Conservation (phyloP, 2,329 filamentous ascomycete genomes). For the Colletotrichum sp. region DNA sequence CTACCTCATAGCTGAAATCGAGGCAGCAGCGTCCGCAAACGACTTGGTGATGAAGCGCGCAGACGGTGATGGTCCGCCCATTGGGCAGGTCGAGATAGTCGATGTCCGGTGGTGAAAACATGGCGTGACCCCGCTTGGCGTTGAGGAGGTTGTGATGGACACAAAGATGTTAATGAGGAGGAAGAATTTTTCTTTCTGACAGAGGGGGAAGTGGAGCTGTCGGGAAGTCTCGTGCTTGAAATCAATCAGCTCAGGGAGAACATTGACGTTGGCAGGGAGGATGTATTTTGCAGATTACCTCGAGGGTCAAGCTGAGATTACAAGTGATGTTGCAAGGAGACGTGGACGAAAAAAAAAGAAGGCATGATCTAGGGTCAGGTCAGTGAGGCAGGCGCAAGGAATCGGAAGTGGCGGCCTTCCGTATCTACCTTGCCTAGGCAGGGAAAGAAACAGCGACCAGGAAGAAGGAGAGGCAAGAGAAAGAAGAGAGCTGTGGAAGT, state of each 20-base stretch:
- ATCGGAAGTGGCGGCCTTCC: neutral
- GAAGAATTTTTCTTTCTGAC: neutral
- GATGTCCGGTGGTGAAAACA: neutral
- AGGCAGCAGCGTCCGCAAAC: conserved; percentile 3
- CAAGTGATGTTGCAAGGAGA: neutral
- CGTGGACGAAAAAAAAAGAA: neutral
- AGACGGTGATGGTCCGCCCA: neutral
- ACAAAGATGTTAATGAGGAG: neutral
- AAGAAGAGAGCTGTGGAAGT: neutral
- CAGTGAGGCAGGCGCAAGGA: neutral
- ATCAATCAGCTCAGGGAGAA: neutral
- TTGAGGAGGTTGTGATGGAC: rapidly evolving
- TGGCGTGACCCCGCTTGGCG: neutral
- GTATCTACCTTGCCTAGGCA: neutral
- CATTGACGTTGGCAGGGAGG: neutral
- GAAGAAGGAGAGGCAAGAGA: neutral
- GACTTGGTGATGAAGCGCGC: neutral
- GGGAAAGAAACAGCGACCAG: neutral
- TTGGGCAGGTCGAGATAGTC: neutral
- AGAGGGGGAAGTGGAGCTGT: neutral
- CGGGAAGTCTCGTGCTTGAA: neutral
- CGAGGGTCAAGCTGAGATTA: neutral
- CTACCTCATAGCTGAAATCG: neutral
- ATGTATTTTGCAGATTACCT: neutral
- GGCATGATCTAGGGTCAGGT: neutral